These are phyloP conservation scores for Fusarium fujikuroi DNA, from an alignment of 2,329 filamentous ascomycete genomes.

Conservation along the genomic window DNA sequence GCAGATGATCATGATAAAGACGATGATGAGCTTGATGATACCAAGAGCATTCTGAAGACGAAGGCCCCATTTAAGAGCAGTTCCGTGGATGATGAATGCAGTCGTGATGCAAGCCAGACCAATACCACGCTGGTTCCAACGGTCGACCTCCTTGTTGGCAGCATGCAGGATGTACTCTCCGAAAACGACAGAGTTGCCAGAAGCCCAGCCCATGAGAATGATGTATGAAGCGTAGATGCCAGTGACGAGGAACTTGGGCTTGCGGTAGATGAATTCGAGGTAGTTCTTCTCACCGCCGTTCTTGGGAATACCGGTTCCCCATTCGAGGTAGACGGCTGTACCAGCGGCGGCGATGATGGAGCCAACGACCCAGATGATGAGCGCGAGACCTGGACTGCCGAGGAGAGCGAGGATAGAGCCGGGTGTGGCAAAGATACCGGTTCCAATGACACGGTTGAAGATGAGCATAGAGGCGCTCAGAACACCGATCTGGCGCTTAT, in stretches of 20 bases:
- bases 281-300: conserved; percentile 76
- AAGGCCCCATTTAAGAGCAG: conserved; percentile 72
- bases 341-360: conserved; percentile 71
- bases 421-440: conserved; percentile 74
- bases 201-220: conserved; percentile 72
- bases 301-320: conserved; percentile 71
- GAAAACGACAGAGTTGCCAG: conserved; percentile 75
- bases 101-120: conserved; percentile 73
- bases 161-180: conserved; percentile 77
- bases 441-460: conserved; percentile 74
- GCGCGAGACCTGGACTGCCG: conserved; percentile 69
- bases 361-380: conserved; percentile 72
- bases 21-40: conserved; percentile 71
- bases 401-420: conserved; percentile 65
- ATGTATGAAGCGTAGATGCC: conserved; percentile 71
- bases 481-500: conserved; percentile 66
- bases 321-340: conserved; percentile 73
- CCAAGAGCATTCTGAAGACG: conserved; percentile 74
- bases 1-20: conserved; percentile 72
- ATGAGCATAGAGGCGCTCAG: conserved; percentile 67
- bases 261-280: conserved; percentile 71
- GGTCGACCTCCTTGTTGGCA: conserved; percentile 67
- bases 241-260: conserved; percentile 69
- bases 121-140: conserved; percentile 75
- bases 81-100: conserved; percentile 73